phyloP scores from a whole-genome alignment of 192 early-diverging fungal species.

The Coemansia sp. region DNA sequence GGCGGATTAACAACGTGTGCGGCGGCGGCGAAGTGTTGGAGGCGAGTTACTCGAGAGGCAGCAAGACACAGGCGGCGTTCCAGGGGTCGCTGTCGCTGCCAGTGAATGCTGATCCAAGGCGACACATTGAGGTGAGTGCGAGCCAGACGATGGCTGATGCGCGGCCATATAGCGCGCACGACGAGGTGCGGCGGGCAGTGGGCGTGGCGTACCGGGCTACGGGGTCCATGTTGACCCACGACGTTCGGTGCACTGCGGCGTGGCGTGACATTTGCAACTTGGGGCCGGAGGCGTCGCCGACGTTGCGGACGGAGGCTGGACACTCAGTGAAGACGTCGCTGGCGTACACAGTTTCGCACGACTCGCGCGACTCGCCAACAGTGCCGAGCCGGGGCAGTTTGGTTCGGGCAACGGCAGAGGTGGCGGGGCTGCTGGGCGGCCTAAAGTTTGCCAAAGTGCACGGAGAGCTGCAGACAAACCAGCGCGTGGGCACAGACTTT shows the following conservation, averaged over 20 bases:
- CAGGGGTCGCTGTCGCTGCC: constrained; percentile 65
- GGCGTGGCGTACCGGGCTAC: constrained; percentile 37
- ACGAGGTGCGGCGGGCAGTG: constrained; percentile 67
- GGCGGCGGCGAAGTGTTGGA: constrained; percentile 84
- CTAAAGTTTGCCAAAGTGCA: constrained; percentile 71
- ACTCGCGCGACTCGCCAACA: constrained; percentile 74
- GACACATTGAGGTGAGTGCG: constrained; percentile 62
- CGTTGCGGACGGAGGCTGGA: constrained; percentile 75
- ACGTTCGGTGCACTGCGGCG: constrained; percentile 64
- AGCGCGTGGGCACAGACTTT: constrained; percentile 58
- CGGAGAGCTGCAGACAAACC: constrained; percentile 64
- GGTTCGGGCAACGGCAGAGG: constrained; percentile 56
- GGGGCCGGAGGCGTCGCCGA: constrained; percentile 35
- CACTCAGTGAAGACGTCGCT: constrained; percentile 84
- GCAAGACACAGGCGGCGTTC: constrained; percentile 65
- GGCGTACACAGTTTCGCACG: constrained; percentile 62
- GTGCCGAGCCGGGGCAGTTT: constrained; percentile 73
- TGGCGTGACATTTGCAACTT: constrained; percentile 80
- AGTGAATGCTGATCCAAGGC: constrained; percentile 69
- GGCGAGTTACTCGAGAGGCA: constrained; percentile 75
- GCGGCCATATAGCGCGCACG: constrained; percentile 68
- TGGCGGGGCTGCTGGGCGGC: constrained; percentile 80
- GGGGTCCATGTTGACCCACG: constrained; percentile 45
- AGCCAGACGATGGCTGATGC: constrained; percentile 65
- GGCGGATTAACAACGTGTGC: constrained; percentile 79